A percentile compares a stretch with the other conserved stretches of the same genome.
phyloP scores from a whole-genome alignment of 225 moss, liverwort and hornwort species.

The Polytrichum commune region DNA sequence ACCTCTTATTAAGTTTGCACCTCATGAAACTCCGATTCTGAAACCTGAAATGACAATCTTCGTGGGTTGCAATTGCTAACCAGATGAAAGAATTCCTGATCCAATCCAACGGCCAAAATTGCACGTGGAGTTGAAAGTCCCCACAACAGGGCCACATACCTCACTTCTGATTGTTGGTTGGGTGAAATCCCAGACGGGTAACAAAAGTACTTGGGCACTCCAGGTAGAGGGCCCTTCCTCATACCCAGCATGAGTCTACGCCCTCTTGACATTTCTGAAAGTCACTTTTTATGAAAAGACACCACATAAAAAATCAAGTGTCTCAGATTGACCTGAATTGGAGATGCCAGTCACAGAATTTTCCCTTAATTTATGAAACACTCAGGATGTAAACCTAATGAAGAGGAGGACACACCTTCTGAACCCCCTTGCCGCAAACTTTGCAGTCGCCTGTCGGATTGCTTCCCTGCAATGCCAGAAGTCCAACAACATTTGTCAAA shows the following conservation, averaged over 20 bases:
- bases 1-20: too few relatives aligned
- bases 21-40: too few relatives aligned
- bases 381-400: background rate
- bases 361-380: background rate
- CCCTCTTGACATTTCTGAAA: background rate
- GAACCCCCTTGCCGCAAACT: constrained; percentile 69
- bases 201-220: background rate
- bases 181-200: background rate
- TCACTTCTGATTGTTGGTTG: background rate
- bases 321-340: too few relatives aligned
- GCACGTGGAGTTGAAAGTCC: too few relatives aligned
- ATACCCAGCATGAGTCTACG: background rate
- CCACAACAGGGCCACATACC: background rate
- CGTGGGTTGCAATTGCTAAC: too few relatives aligned
- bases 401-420: constrained; percentile 46
- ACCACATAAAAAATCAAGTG: too few relatives aligned
- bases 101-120: too few relatives aligned
- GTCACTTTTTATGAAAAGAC: too few relatives aligned
- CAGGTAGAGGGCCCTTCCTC: too few relatives aligned
- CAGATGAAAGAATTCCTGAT: too few relatives aligned
- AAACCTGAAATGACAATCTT: too few relatives aligned
- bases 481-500: background rate
- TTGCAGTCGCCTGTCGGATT: constrained; percentile 79
- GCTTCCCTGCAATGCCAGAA: constrained; percentile 55
- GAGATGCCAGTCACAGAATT: background rate